Evolutionary conservation across 192 early-diverging fungal species (phyloP), one percentile per base, ranked within the genome.

Genomic region (Rhizophagus clarus): DNA sequence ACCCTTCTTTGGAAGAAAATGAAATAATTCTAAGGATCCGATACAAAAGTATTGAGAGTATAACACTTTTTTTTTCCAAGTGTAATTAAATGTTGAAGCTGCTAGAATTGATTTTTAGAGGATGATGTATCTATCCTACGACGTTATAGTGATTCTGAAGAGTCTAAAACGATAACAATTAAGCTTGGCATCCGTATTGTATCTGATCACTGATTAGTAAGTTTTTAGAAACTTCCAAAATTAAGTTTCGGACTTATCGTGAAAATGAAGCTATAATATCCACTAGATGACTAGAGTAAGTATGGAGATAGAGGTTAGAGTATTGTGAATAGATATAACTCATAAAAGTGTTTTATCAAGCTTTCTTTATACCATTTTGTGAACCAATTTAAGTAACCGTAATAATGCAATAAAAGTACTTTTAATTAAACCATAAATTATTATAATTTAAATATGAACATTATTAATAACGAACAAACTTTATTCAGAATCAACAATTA

Each of bases 101-200:
- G 63, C 12, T 76, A 76, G 22, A 75, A 62, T 61, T 76, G 3
- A 73, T 76, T 76, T 76, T 47, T 37, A n/a, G 74, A 61, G 28
- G 61, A 34, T 34, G 31, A 72, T 61, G 37, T 76, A 31, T 60
- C 56, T n/a, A 34, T 61, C 74, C 32, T 14, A 76, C 34, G 34
- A 74, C 15, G 74, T 61, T 60, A 12, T 76, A 76, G 74, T 76
- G 72, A 74, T 51, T 74, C 72, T 74, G 72, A 74, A 74, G 72
- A 74, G 51, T 74, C 72, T 74, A 51, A 51, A 56, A 28, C 47
- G 15, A 47, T n/a, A n/a, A 49, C 24, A 0, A 37, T 32, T 32
- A 32, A n/a, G n/a, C n/a, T n/a, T n/a, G n/a, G n/a, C n/a, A n/a
- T n/a, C n/a, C n/a, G n/a, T n/a, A n/a, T n/a, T n/a, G n/a, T n/a